These are phyloP conservation scores for Hypoxylon rickii DNA, from an alignment of 495 filamentous ascomycete species.

Conservation along the genomic window DNA sequence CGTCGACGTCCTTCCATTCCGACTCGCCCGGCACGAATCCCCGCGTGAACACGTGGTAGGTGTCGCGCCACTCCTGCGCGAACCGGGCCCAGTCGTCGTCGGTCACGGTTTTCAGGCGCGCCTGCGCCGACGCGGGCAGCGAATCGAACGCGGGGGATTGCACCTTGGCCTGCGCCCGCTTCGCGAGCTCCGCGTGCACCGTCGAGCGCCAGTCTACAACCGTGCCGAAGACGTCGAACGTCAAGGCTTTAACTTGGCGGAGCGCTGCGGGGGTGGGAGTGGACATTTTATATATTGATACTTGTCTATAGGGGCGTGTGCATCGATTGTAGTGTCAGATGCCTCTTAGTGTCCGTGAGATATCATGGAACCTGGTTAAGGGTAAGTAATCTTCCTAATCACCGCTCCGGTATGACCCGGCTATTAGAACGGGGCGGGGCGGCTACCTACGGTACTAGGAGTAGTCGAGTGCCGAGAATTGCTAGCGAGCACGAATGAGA, in stretches of 20 bases:
- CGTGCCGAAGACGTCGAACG: slow-evolving; percentile 74
- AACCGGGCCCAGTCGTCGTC: slow-evolving; percentile 62
- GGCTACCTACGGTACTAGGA: too few species aligned
- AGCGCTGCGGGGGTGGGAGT: slow-evolving; percentile 15
- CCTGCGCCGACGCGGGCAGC: slow-evolving; percentile 52
- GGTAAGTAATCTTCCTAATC: too few species aligned
- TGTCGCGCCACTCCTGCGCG: slow-evolving; percentile 68
- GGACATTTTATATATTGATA: too few species aligned
- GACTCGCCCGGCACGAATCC: slow-evolving; percentile 54
- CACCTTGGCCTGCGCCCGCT: slow-evolving; percentile 48
- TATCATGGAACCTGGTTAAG: too few species aligned
- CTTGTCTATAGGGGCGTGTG: too few species aligned
- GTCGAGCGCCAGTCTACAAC: slow-evolving; percentile 72
- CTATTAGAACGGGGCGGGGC: slow-evolving; percentile 17
- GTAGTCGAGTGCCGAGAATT: slow-evolving; percentile 5
- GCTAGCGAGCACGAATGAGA: too few species aligned
- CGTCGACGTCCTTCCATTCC: slow-evolving; percentile 62
- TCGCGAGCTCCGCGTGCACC: slow-evolving; percentile 60
- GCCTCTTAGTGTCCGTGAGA: too few species aligned
- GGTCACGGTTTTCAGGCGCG: slow-evolving; percentile 55
- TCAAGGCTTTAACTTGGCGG: slow-evolving; percentile 49
- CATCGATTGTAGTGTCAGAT: too few species aligned
- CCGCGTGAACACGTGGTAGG: slow-evolving; percentile 64
- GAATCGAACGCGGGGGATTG: slow-evolving; percentile 38
- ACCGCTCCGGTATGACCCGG: slow-evolving; percentile 16